Conservation (phyloP, 495 filamentous ascomycete genomes). For the Podospora fimiseda region DNA sequence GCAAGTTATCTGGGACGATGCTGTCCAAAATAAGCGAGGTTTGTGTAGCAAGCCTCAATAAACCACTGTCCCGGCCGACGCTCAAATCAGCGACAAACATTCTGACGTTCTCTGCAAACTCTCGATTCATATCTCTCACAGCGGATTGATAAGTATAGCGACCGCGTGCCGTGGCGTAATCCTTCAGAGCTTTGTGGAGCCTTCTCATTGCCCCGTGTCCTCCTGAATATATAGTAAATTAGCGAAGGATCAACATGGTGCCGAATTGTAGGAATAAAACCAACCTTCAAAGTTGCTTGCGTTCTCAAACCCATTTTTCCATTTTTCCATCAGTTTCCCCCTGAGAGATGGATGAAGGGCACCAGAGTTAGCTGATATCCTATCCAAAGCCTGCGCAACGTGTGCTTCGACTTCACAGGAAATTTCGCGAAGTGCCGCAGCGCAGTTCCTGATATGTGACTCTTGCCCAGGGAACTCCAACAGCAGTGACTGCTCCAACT, state of each 20-base stretch:
- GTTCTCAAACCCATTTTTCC: conserved; percentile 6
- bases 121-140: neutral
- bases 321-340: neutral
- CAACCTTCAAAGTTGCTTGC: neutral
- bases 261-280: neutral
- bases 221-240: neutral
- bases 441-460: neutral
- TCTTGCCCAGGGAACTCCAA: conserved; percentile 1
- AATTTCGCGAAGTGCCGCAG: neutral
- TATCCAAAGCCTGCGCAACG: neutral
- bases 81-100: neutral
- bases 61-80: too few relatives aligned
- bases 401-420: conserved; percentile 2
- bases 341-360: neutral
- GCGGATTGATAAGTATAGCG: neutral
- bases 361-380: neutral
- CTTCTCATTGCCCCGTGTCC: neutral
- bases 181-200: neutral
- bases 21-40: too few relatives aligned
- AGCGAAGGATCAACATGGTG: neutral
- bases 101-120: neutral
- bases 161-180: neutral
- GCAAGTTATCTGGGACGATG: too few relatives aligned
- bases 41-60: too few relatives aligned
- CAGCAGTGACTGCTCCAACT: neutral